phyloP scores from a whole-genome alignment of 768 basidiomycete genomes.

The Pleurotus pulmonarius region DNA sequence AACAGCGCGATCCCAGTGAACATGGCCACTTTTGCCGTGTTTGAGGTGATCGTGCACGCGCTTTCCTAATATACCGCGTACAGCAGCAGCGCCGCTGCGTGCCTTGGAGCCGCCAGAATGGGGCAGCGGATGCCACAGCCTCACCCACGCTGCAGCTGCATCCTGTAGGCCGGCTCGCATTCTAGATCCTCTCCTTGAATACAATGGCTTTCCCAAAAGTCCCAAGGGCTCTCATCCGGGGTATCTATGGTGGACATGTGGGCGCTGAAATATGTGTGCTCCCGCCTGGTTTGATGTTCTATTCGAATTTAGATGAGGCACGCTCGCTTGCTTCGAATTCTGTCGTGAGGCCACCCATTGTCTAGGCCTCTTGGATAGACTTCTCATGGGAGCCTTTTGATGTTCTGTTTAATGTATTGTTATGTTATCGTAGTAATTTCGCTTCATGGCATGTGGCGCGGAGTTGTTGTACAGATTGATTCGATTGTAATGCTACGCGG shows the following conservation, averaged over 20 bases:
- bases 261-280: no score
- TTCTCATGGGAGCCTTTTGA: neutral
- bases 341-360: neutral
- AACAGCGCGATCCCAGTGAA: conserved; percentile 80
- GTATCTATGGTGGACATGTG: no score
- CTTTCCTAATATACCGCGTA: conserved; percentile 13
- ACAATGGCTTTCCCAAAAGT: no score
- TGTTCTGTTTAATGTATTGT: neutral
- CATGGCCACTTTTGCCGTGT: conserved; percentile 76
- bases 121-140: no score
- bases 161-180: no score
- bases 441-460: neutral
- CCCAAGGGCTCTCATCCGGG: no score
- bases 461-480: no score
- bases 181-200: no score
- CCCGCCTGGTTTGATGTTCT: no score
- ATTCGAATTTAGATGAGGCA: no score
- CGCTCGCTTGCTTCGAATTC: no score
- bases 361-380: neutral
- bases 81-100: neutral
- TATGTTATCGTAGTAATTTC: neutral
- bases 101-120: conserved; percentile 3
- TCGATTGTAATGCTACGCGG: neutral
- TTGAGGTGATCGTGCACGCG: conserved; percentile 54
- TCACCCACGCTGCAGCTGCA: no score